Evolutionary conservation across 768 basidiomycete genomes (phyloP).

Genomic region (Mycena albidolilacea): DNA sequence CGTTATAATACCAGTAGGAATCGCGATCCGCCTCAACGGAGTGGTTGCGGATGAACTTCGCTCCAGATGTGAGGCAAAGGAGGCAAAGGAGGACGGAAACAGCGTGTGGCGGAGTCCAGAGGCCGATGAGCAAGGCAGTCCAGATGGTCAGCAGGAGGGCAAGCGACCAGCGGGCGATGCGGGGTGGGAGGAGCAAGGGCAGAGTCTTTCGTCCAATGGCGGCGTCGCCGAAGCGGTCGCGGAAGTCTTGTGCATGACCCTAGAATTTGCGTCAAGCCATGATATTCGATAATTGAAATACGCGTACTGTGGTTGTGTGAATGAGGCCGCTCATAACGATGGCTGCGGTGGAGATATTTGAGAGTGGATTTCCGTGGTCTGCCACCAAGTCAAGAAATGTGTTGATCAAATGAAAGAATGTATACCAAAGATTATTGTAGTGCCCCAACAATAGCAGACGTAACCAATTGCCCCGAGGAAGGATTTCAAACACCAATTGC

Average conservation of each 20-base stretch:
- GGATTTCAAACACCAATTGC: constrained; percentile 36
- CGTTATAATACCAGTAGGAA: constrained; percentile 41
- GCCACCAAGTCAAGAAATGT: neutral
- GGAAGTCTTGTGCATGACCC: constrained; percentile 44
- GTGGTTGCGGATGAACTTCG: constrained; percentile 36
- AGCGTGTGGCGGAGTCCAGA: constrained; percentile 39
- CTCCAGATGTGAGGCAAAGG: constrained; percentile 21
- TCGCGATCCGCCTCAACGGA: constrained; percentile 38
- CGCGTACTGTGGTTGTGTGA: constrained; percentile 52
- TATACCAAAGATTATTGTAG: constrained; percentile 40
- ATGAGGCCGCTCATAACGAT: constrained; percentile 49
- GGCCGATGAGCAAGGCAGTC: constrained; percentile 33
- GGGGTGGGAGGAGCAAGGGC: constrained; percentile 39
- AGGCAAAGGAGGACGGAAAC: constrained; percentile 23
- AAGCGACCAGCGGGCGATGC: constrained; percentile 42
- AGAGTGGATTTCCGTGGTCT: constrained; percentile 39
- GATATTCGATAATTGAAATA: neutral
- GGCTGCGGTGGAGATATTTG: constrained; percentile 39
- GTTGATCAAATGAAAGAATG: neutral
- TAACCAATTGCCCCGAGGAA: constrained; percentile 41
- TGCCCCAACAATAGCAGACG: constrained; percentile 43
- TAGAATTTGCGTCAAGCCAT: neutral
- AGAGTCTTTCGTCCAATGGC: constrained; percentile 43
- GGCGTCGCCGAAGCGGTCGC: constrained; percentile 43
- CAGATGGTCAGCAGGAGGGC: constrained; percentile 28